A percentile compares a stretch with the other conserved stretches of the same genome.
phyloP scores from a whole-genome alignment of 257 asterid species.

The Przewalskia tangutica region DNA sequence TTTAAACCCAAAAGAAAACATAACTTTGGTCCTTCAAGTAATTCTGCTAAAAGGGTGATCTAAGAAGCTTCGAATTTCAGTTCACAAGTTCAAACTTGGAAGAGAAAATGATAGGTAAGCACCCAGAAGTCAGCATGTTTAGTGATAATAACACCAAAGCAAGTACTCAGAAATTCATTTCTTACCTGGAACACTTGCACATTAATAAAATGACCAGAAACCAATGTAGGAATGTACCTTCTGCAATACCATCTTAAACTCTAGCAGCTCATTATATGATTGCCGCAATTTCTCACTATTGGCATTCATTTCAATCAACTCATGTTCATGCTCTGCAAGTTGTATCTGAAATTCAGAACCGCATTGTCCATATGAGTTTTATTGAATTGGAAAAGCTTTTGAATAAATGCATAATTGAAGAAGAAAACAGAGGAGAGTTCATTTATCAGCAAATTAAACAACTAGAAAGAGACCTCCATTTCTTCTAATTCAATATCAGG shows the following conservation, averaged over 20 bases:
- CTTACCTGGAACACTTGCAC: slow-evolving; percentile 12
- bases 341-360: slow-evolving; percentile 36
- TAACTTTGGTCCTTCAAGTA: background rate
- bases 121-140: background rate
- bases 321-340: slow-evolving; percentile 89
- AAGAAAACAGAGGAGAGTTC: background rate
- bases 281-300: slow-evolving; percentile 81
- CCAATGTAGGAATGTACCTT: slow-evolving; percentile 39
- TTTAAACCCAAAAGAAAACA: background rate
- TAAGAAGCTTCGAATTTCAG: background rate
- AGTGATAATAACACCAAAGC: background rate
- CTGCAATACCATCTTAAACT: slow-evolving; percentile 90
- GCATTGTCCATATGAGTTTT: background rate
- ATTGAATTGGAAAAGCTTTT: background rate
- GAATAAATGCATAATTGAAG: background rate
- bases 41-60: background rate
- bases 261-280: slow-evolving; percentile 86
- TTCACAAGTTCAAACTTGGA: background rate
- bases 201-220: background rate
- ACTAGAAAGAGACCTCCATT: slow-evolving; percentile 54
- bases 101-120: background rate
- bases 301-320: slow-evolving; percentile 84
- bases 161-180: background rate
- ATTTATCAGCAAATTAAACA: background rate
- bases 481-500: slow-evolving; percentile 84